A percentile compares a stretch with the other conserved stretches of the same genome.
These are phyloP conservation scores for Candida railenensis DNA, from an alignment of 805 yeast genomes.

Conservation along the genomic window DNA sequence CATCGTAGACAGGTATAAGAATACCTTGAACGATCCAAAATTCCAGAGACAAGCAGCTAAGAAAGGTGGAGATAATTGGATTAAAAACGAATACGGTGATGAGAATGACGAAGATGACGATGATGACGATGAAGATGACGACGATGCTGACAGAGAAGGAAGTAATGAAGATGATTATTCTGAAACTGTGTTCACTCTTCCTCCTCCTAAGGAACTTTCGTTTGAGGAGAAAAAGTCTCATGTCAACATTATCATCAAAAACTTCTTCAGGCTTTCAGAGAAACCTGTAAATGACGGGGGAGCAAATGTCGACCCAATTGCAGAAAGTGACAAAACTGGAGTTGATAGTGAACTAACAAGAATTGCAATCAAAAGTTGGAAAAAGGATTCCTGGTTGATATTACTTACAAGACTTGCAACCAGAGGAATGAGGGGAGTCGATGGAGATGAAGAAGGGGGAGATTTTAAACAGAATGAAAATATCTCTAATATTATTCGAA, in stretches of 20 bases:
- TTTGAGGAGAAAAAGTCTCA: conserved; percentile 57
- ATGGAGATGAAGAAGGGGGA: conserved; percentile 13
- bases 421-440: conserved; percentile 58
- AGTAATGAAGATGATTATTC: conserved; percentile 34
- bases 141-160: conserved; percentile 27
- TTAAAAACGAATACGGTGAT: conserved; percentile 4
- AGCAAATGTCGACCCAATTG: conserved; percentile 13
- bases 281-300: conserved; percentile 17
- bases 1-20: conserved; percentile 62
- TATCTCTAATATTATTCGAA: conserved; percentile 63
- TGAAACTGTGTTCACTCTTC: conserved; percentile 49
- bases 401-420: conserved; percentile 76
- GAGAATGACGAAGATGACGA: neutral
- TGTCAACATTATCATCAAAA: conserved; percentile 54
- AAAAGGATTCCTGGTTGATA: conserved; percentile 71
- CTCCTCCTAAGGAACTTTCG: conserved; percentile 55
- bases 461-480: conserved; percentile 31
- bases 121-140: conserved; percentile 15
- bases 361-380: conserved; percentile 51
- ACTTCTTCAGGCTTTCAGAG: conserved; percentile 52
- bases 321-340: conserved; percentile 25
- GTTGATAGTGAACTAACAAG: conserved; percentile 54
- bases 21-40: conserved; percentile 18
- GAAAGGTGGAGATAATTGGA: neutral
- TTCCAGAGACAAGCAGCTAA: neutral